These are phyloP conservation scores for Turnera subulata DNA, from an alignment of 345 rosid genomes.

Conservation along the genomic window DNA sequence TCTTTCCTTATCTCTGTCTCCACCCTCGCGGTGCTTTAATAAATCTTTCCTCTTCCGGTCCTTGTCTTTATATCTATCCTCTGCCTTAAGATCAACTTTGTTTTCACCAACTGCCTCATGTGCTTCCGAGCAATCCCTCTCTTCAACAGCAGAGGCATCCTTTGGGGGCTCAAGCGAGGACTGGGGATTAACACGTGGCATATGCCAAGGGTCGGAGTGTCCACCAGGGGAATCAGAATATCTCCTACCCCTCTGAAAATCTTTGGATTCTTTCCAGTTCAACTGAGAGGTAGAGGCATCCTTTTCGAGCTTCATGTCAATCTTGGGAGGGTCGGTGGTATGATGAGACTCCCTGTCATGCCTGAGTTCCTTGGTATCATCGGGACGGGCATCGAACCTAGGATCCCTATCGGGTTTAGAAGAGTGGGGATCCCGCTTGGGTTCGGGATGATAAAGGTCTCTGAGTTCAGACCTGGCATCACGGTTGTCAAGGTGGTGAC, in stretches of 20 bases:
- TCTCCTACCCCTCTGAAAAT: constrained; percentile 74
- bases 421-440: constrained; percentile 71
- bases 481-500: constrained; percentile 46
- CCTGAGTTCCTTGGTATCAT: constrained; percentile 64
- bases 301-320: constrained; percentile 57
- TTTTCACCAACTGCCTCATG: constrained; percentile 88
- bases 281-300: constrained; percentile 52
- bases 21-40: constrained; percentile 84
- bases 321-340: constrained; percentile 39
- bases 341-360: constrained; percentile 48
- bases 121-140: constrained; percentile 49
- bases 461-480: constrained; percentile 60
- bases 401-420: constrained; percentile 63
- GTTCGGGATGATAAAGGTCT: constrained; percentile 49
- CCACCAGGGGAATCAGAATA: constrained; percentile 52
- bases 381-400: constrained; percentile 58
- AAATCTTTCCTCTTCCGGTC: constrained; percentile 85
- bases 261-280: constrained; percentile 88
- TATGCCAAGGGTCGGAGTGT: constrained; percentile 63
- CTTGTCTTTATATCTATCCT: constrained; percentile 84
- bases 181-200: constrained; percentile 48
- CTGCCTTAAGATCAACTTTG: constrained; percentile 71
- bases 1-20: constrained; percentile 88
- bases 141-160: constrained; percentile 53
- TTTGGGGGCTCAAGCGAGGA: constrained; percentile 51